phyloP scores from a whole-genome alignment of 805 yeast genomes.

The Myxozyma sirexii region DNA sequence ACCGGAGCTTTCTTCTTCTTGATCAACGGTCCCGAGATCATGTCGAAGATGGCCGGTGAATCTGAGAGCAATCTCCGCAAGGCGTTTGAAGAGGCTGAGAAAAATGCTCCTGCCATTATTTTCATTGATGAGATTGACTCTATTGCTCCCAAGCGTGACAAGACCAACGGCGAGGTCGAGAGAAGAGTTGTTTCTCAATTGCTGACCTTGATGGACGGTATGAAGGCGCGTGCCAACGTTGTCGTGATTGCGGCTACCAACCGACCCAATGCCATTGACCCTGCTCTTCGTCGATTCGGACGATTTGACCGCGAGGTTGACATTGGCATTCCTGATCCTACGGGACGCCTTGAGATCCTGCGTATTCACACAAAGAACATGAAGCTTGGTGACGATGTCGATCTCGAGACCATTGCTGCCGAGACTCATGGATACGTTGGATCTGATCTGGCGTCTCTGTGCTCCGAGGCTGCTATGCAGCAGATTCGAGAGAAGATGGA shows the following conservation, averaged over 20 bases:
- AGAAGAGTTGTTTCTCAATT: conserved; percentile 98
- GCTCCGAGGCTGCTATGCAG: conserved; percentile 99
- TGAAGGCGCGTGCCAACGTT: conserved; percentile 98
- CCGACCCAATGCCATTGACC: conserved; percentile 84
- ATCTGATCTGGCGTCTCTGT: conserved; percentile 96
- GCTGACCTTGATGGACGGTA: conserved; percentile 98
- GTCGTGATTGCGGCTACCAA: conserved; percentile 98
- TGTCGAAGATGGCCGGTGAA: conserved; percentile 99
- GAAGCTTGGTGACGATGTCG: conserved; percentile 95
- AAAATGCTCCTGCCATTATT: conserved; percentile 95
- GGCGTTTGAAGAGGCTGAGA: conserved; percentile 99
- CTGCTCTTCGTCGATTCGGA: conserved; percentile 83
- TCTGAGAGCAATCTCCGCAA: conserved; percentile 95
- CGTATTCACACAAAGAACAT: conserved; percentile 98
- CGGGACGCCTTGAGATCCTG: conserved; percentile 95
- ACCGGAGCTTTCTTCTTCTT: conserved; percentile 98
- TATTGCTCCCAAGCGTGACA: conserved; percentile 99
- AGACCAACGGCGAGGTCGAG: conserved; percentile 99
- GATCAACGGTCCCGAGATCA: conserved; percentile 98
- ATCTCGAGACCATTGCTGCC: conserved; percentile 90
- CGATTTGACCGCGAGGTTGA: conserved; percentile 86
- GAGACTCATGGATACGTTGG: conserved; percentile 99
- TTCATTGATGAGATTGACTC: conserved; percentile 99
- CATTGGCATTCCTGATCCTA: conserved; percentile 94
- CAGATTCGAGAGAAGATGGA: conserved; percentile 99